These are phyloP conservation scores for Chrysoporthe puriensis DNA, from an alignment of 2,329 filamentous ascomycete genomes.

Conservation along the genomic window DNA sequence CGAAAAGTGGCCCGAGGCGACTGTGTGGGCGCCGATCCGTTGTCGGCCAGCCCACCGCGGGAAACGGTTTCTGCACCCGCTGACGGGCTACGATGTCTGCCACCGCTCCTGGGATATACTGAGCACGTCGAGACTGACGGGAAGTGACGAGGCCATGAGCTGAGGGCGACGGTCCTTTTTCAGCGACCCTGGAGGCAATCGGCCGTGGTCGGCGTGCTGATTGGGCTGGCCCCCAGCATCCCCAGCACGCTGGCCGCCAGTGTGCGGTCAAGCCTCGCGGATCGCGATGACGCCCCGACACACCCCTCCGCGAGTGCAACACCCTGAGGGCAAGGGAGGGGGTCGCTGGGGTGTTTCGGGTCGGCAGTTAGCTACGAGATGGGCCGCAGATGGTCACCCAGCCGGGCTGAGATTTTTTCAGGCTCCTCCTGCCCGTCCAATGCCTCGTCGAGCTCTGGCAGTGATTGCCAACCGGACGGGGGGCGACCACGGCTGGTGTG, in stretches of 20 bases:
- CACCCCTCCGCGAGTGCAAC: conserved; percentile 5
- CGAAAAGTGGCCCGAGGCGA: conserved; percentile 21
- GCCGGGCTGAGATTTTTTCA: conserved; percentile 6
- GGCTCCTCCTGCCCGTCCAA: conserved; percentile 19
- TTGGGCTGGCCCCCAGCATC: neutral
- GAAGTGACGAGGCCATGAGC: too few species aligned
- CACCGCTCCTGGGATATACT: neutral
- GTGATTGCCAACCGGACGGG: conserved; percentile 2
- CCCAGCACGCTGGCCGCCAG: too few species aligned
- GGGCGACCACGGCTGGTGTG: neutral
- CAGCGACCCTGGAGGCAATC: neutral
- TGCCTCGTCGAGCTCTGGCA: conserved; percentile 9
- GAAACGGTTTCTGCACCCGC: neutral
- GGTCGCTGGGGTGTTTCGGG: neutral
- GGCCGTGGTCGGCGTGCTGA: neutral
- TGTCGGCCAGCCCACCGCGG: conserved; percentile 22
- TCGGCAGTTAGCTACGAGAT: neutral
- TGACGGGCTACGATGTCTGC: neutral
- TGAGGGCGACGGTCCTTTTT: neutral
- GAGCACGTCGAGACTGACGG: neutral
- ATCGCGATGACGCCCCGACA: neutral
- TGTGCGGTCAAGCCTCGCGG: neutral
- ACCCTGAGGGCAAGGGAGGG: neutral
- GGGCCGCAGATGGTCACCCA: conserved; percentile 16
- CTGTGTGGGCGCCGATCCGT: conserved; percentile 21